phyloP scores from a whole-genome alignment of 2,329 filamentous ascomycete species.

The Aurifilum marmelostoma region DNA sequence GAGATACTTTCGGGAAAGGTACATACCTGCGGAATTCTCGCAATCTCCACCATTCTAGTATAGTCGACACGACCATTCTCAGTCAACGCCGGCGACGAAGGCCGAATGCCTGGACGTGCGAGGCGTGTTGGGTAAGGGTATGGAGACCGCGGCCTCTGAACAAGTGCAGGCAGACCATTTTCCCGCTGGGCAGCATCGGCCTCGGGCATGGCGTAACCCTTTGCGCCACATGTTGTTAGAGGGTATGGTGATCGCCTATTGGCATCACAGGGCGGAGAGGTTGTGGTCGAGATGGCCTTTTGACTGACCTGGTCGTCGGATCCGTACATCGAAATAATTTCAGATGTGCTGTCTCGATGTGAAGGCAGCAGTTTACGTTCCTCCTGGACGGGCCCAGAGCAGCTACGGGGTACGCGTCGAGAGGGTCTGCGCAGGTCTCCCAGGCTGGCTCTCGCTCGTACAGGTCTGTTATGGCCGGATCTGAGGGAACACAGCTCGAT shows the following conservation, averaged over 20 bases:
- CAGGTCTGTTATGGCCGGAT: conserved; percentile 50
- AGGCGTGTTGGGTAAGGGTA: conserved; percentile 62
- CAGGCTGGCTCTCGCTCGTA: conserved; percentile 37
- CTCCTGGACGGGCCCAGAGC: conserved; percentile 42
- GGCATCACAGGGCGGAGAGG: conserved; percentile 49
- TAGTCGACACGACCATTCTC: conserved; percentile 53
- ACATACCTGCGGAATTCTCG: conserved; percentile 51
- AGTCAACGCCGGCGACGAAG: conserved; percentile 53
- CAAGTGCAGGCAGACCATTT: conserved; percentile 11
- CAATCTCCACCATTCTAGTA: conserved; percentile 54
- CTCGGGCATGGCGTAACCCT: conserved; percentile 15
- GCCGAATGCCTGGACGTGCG: conserved; percentile 55
- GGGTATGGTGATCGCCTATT: conserved; percentile 55
- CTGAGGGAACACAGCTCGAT: conserved; percentile 64
- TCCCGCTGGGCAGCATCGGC: conserved; percentile 39
- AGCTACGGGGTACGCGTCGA: conserved; percentile 37
- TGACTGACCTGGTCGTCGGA: conserved; percentile 46
- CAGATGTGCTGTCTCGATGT: conserved; percentile 56
- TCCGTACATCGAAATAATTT: conserved; percentile 60
- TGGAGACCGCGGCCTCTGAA: conserved; percentile 56
- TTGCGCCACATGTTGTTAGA: conserved; percentile 55
- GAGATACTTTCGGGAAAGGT: too few species aligned
- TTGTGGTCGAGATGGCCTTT: conserved; percentile 47
- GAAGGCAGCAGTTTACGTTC: conserved; percentile 51
- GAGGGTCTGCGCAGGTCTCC: conserved; percentile 37